These are phyloP conservation scores for Mycena belliarum DNA, from an alignment of 768 basidiomycete genomes.

Conservation along the genomic window DNA sequence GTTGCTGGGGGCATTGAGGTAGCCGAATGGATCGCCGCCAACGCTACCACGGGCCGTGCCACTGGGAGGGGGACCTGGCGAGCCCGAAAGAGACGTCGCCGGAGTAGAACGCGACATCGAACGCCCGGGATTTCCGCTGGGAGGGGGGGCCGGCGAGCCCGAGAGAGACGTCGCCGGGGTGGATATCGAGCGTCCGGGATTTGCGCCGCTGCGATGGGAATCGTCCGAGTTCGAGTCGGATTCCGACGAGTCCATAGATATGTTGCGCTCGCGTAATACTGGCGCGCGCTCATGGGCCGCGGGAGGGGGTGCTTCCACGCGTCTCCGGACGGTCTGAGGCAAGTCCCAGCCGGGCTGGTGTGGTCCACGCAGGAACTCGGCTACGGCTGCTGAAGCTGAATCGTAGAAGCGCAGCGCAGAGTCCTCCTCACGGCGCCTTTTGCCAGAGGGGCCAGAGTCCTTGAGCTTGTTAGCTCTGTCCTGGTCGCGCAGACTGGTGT, in stretches of 20 bases:
- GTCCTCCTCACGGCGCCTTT: constrained; percentile 62
- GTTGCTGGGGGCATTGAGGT: constrained; percentile 45
- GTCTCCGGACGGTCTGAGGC: constrained; percentile 37
- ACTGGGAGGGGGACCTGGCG: not conserved
- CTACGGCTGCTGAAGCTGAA: constrained; percentile 55
- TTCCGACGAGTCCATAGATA: not conserved
- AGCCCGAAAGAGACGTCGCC: constrained; percentile 23
- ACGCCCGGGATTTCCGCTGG: too few species aligned
- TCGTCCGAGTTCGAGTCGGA: constrained; percentile 15
- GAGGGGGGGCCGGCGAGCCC: too few species aligned
- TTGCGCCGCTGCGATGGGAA: not conserved
- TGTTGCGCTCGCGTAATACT: constrained; percentile 1
- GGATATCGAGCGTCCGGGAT: too few species aligned
- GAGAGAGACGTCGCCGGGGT: too few species aligned
- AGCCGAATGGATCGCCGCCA: constrained; percentile 59
- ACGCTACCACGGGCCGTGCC: constrained; percentile 18
- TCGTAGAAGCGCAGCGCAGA: constrained; percentile 52
- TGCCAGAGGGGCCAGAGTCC: constrained; percentile 31
- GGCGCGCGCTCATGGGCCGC: not conserved
- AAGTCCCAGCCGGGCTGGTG: constrained; percentile 24
- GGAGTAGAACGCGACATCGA: constrained; percentile 26
- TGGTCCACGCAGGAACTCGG: constrained; percentile 48
- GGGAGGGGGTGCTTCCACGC: constrained; percentile 28
- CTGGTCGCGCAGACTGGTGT: constrained; percentile 62
- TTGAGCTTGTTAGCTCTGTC: constrained; percentile 35